Evolutionary conservation across 2,329 filamentous ascomycete species (phyloP).

Genomic region (Fusarium xyrophilum): DNA sequence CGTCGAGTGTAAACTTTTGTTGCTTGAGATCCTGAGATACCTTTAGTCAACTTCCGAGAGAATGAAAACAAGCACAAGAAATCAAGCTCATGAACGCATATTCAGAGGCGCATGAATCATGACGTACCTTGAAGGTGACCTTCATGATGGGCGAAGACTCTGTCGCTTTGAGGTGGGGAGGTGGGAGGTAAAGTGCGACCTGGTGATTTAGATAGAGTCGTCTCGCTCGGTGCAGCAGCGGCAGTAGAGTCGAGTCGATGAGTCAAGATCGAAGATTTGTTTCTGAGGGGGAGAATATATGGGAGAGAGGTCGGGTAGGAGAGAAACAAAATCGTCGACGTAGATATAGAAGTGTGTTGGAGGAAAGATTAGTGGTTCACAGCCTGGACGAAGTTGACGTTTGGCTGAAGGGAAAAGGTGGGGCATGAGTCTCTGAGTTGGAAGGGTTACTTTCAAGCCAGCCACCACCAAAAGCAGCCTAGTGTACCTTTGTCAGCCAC

Average conservation of each 20-base stretch:
- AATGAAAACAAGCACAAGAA: background rate
- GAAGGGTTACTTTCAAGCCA: slow-evolving; percentile 4
- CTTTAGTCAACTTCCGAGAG: slow-evolving; percentile 13
- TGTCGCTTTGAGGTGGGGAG: slow-evolving; percentile 44
- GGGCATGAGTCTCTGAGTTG: slow-evolving; percentile 22
- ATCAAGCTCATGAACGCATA: background rate
- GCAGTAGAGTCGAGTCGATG: background rate
- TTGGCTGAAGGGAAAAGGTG: slow-evolving; percentile 23
- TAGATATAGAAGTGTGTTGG: slow-evolving; percentile 15
- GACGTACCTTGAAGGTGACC: slow-evolving; percentile 69
- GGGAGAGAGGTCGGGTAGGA: slow-evolving; percentile 4
- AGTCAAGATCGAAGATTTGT: background rate
- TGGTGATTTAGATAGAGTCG: slow-evolving; percentile 9
- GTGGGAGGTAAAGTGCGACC: slow-evolving; percentile 33
- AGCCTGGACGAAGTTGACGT: slow-evolving; percentile 30
- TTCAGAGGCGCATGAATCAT: slow-evolving; percentile 6
- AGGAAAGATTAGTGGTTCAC: slow-evolving; percentile 26
- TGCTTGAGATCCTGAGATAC: slow-evolving; percentile 87
- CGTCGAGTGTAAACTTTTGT: slow-evolving; percentile 96
- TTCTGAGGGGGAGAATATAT: background rate
- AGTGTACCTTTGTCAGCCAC: slow-evolving; percentile 24
- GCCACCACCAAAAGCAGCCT: slow-evolving; percentile 13
- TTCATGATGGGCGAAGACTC: slow-evolving; percentile 64
- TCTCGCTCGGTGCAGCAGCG: slow-evolving; percentile 22
- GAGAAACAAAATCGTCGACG: slow-evolving; percentile 6